These are phyloP conservation scores for Botrytis deweyae DNA, from an alignment of 2,329 filamentous ascomycete genomes.

Conservation along the genomic window DNA sequence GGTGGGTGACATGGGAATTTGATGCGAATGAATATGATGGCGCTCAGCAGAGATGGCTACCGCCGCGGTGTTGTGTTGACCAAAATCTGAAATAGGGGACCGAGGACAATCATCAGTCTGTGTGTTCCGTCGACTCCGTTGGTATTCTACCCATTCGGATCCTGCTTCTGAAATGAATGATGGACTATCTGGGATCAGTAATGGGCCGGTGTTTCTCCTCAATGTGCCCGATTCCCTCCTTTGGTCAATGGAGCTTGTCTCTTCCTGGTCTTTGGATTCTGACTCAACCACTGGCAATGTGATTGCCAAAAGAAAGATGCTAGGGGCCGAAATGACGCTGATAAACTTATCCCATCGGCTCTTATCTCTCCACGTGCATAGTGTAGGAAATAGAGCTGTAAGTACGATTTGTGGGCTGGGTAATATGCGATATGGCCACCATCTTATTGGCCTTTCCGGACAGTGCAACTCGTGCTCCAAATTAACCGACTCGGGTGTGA, in stretches of 20 bases:
- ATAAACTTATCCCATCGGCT: slow-evolving; percentile 80
- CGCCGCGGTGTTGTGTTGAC: slow-evolving; percentile 40
- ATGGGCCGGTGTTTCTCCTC: slow-evolving; percentile 33
- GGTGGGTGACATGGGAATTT: slow-evolving; percentile 23
- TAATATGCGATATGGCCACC: slow-evolving; percentile 79
- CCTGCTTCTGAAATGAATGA: slow-evolving; percentile 40
- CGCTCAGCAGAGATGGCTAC: slow-evolving; percentile 38
- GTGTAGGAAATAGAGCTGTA: slow-evolving; percentile 80
- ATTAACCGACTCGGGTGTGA: slow-evolving; percentile 32
- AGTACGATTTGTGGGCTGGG: slow-evolving; percentile 70
- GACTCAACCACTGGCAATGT: slow-evolving; percentile 89
- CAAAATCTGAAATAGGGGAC: slow-evolving; percentile 30
- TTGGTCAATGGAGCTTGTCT: slow-evolving; percentile 24
- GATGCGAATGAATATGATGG: slow-evolving; percentile 30
- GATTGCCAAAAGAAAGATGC: slow-evolving; percentile 83
- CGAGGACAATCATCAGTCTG: slow-evolving; percentile 33
- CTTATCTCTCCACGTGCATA: slow-evolving; percentile 80
- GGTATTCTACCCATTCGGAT: slow-evolving; percentile 60
- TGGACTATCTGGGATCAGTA: slow-evolving; percentile 33
- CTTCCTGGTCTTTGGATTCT: slow-evolving; percentile 51
- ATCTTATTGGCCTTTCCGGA: slow-evolving; percentile 50
- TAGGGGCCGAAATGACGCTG: slow-evolving; percentile 81
- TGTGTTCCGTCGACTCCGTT: slow-evolving; percentile 49
- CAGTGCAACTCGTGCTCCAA: slow-evolving; percentile 27
- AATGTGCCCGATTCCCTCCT: slow-evolving; percentile 29